Base-by-base conservation (phyloP, 1,284 basidiomycete genomes). In the Moesziomyces sp. region DNA sequence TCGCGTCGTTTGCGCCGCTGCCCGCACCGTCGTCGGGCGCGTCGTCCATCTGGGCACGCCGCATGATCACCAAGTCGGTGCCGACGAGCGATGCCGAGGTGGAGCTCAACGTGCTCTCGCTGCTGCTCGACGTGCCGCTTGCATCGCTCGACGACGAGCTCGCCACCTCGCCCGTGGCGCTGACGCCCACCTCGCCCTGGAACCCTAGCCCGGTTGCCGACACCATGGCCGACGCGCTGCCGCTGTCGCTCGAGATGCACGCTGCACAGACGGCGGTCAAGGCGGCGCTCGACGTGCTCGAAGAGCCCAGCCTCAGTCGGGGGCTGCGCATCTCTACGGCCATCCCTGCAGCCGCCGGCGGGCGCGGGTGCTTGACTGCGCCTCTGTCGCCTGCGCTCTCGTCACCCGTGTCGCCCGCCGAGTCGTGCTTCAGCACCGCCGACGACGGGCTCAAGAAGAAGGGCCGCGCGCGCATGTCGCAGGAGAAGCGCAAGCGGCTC, bases 391-490 rank as follows among this genome's bases (percentile, higher is more conserved):
- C 60, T n/a, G 49, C 54, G 4, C 48, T 58, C 13, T 59, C 57
- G 13, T 66, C 69, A 6, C 70, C 60, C 3, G 38, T 52, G 0
- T 55, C 54, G 18, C 65, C 70, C 3, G 64, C 50, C 5, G 70
- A 68, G 23, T 60, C 56, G 8, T 60, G 64, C 46, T 73, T 73
- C 30, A 59, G 58, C 7, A 48, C n/a, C 9, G 40, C 42, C 23
- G 69, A 63, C 10, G 63, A 67, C 5, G 54, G 49, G 1, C 42
- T 34, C 24, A 66, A 55, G 59, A 67, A 62, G 26, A 79, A 77
- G 48, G 77, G 77, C 24, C 51, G 76, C 5, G 77, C 77, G 7
- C 38, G 77, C 14, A 79, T 79, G 77, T 72, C 66, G 34, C 77
- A 79, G 53, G 77, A 79, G 50, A 79, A 79, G 53, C 62, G 77